These are phyloP conservation scores for Boletus subparvulus DNA, from an alignment of 768 basidiomycete species.

Conservation along the genomic window DNA sequence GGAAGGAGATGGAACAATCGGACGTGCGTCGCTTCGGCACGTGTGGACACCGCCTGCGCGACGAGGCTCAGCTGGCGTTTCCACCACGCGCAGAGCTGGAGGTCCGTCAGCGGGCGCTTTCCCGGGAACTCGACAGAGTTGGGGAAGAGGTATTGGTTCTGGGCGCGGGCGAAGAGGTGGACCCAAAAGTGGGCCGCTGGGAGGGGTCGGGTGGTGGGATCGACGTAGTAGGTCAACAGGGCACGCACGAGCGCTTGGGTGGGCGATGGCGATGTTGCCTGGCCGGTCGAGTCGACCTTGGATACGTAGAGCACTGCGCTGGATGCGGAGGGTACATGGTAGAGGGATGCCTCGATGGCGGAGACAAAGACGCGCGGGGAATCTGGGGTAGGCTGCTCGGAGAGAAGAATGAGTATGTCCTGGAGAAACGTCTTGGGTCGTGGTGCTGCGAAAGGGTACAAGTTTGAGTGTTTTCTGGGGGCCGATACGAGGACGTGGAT, in stretches of 20 bases:
- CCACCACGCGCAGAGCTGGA: constrained; percentile 92
- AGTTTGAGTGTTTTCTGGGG: constrained; percentile 59
- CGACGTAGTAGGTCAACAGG: constrained; percentile 62
- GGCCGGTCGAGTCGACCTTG: constrained; percentile 93
- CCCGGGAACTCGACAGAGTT: constrained; percentile 69
- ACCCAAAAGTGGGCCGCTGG: constrained; percentile 63
- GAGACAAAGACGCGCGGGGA: constrained; percentile 63
- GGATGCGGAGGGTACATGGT: constrained; percentile 66
- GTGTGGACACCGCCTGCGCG: constrained; percentile 38
- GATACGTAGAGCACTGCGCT: constrained; percentile 83
- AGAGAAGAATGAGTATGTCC: constrained; percentile 74
- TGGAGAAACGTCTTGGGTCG: constrained; percentile 68
- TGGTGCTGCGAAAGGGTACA: constrained; percentile 76
- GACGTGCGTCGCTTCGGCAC: not conserved
- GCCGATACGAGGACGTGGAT: constrained; percentile 72
- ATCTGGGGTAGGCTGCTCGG: constrained; percentile 54
- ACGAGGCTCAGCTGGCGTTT: constrained; percentile 66
- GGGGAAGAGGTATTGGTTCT: constrained; percentile 91
- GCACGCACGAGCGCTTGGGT: constrained; percentile 67
- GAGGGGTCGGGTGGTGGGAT: constrained; percentile 62
- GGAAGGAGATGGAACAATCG: constrained; percentile 66
- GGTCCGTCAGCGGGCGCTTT: constrained; percentile 76
- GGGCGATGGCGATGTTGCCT: constrained; percentile 60
- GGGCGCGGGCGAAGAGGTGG: constrained; percentile 88
- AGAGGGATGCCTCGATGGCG: constrained; percentile 78